Evolutionary conservation across 2,329 filamentous ascomycete species (phyloP), one percentile per base, ranked within the genome.

Genomic region (Magnaporthales sp.): DNA sequence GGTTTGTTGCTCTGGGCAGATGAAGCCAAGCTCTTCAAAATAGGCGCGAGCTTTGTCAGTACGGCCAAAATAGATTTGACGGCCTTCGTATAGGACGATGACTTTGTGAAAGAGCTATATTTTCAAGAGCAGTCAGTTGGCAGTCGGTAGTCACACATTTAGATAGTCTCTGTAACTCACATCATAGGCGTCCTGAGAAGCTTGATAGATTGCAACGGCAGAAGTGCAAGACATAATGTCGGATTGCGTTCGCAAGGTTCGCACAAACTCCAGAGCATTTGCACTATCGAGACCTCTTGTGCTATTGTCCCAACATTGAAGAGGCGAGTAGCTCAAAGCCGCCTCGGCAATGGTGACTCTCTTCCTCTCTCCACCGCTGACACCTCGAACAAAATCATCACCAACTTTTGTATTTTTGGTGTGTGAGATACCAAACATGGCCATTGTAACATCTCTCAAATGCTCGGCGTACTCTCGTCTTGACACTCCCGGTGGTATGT

Each of bases 211-310:
- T 69, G 89, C 89, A 32, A 92, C 89, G 68, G 83, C 83, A 30
- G 88, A 86, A 2, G 89, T 89, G 74, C 79, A 86, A 68, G 83
- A 83, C 68, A 87, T 88, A 30, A 91, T 82, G 72, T 92, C 88
- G 1, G 88, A 87, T 74, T 88, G 84, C 64, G 89, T 80, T 51
- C 88, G 84, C 9, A 92, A 79, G 0, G 88, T 91, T 77, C 86
- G 89, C 77, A 85, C 88, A 74, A 92, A 92, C 75, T 91, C 89
- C 68, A 92, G 83, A 65, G 90, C 89, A 75, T 91, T 92, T 77
- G 89, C 89, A 31, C 85, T 89, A 77, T 92, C 90, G 32, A 92
- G 80, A 77, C 89, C 89, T 77, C 90, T 83, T 27, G 90, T 92
- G 56, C 85, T 88, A 79, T 92, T 92, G 73, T 92, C 85, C 85